These are phyloP conservation scores for Trametes pubescens DNA, from an alignment of 1,284 basidiomycete species.

Conservation along the genomic window DNA sequence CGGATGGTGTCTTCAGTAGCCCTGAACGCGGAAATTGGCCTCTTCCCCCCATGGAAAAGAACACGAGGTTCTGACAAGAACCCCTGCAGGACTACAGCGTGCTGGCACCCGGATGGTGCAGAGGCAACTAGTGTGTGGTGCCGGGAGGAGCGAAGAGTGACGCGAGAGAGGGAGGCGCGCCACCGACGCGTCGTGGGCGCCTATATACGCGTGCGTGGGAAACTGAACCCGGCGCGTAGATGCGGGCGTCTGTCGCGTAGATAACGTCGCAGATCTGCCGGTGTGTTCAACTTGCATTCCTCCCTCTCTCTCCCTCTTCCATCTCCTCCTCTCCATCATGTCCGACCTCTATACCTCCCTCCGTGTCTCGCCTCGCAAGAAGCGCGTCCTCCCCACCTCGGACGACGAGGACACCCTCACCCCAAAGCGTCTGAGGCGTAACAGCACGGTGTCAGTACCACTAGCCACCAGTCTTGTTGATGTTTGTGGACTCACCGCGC, in stretches of 20 bases:
- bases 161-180: constrained; percentile 9
- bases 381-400: constrained; percentile 55
- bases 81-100: no score
- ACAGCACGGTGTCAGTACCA: constrained; percentile 49
- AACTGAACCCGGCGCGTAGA: constrained; percentile 25
- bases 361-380: constrained; percentile 71
- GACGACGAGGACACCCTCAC: constrained; percentile 64
- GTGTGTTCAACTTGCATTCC: constrained; percentile 23
- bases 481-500: constrained; percentile 4
- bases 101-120: no score
- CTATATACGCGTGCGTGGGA: constrained; percentile 29
- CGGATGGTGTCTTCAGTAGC: no score
- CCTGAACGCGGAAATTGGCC: no score
- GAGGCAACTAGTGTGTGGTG: not conserved
- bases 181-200: constrained; percentile 28
- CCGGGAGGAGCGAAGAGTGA: not conserved
- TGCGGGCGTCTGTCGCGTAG: constrained; percentile 28
- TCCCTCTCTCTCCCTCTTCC: constrained; percentile 19
- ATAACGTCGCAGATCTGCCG: constrained; percentile 21
- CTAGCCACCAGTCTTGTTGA: not conserved
- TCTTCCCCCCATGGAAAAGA: no score
- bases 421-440: constrained; percentile 68
- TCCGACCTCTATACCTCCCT: constrained; percentile 68
- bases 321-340: constrained; percentile 48
- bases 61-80: no score